These are phyloP conservation scores for Viridothelium virens DNA, from an alignment of 495 filamentous ascomycete species.

Conservation along the genomic window DNA sequence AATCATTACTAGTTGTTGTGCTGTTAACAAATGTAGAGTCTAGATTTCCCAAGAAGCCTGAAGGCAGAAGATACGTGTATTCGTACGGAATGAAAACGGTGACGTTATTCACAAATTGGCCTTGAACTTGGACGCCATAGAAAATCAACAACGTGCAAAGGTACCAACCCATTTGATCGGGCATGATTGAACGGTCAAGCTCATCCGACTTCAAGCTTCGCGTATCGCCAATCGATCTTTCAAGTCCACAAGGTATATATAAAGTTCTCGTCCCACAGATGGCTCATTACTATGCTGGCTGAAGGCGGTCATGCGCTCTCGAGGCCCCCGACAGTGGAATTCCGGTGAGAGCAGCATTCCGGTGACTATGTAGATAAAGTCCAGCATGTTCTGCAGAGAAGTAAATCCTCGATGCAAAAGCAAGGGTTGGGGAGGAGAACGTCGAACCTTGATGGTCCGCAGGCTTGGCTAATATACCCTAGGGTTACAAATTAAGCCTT, in stretches of 20 bases:
- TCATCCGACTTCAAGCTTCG: background rate
- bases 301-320: too few relatives aligned
- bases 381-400: too few relatives aligned
- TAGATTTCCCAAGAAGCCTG: slow-evolving; percentile 7
- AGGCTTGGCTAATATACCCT: too few relatives aligned
- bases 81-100: slow-evolving; percentile 10
- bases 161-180: background rate
- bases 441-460: too few relatives aligned
- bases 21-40: slow-evolving; percentile 14
- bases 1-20: slow-evolving; percentile 2
- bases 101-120: background rate
- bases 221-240: background rate
- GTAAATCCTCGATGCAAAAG: too few relatives aligned
- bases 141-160: background rate
- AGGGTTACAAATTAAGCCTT: too few relatives aligned
- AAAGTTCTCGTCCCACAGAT: background rate
- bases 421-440: too few relatives aligned
- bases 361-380: too few relatives aligned
- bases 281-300: too few relatives aligned
- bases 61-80: slow-evolving; percentile 13
- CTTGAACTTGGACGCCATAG: background rate
- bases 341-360: too few relatives aligned
- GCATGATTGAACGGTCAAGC: background rate
- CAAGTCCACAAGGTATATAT: background rate
- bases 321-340: too few relatives aligned